Evolutionary conservation across 331 rosid species (phyloP).

Genomic region (Dryas integrifolia): DNA sequence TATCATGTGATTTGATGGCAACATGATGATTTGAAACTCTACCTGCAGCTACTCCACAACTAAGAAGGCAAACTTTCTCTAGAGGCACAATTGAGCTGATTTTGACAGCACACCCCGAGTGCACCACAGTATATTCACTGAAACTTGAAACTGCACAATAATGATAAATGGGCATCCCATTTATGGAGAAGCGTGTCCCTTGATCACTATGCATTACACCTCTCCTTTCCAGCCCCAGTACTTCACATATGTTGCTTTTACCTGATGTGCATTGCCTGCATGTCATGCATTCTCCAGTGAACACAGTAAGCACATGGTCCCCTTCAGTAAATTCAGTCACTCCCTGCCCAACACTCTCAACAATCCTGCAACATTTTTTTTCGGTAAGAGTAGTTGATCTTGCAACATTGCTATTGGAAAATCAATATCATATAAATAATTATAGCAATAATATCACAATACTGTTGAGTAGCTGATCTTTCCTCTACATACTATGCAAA

Average conservation of each 20-base stretch:
- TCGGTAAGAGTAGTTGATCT: not conserved
- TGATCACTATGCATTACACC: slow-evolving; percentile 96
- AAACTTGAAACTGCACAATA: slow-evolving; percentile 97
- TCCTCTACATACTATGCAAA: not conserved
- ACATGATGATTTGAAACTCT: slow-evolving; percentile 16
- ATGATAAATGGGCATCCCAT: slow-evolving; percentile 83
- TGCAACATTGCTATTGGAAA: not conserved
- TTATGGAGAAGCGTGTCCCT: slow-evolving; percentile 75
- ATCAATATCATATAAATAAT: not conserved
- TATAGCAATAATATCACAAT: not conserved
- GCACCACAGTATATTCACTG: slow-evolving; percentile 90
- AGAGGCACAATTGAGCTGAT: slow-evolving; percentile 63
- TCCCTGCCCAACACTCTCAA: slow-evolving; percentile 86
- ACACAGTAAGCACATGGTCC: slow-evolving; percentile 83
- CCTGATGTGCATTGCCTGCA: slow-evolving; percentile 77
- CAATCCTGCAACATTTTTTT: slow-evolving; percentile 59
- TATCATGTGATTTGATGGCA: slow-evolving; percentile 2
- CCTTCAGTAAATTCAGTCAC: slow-evolving; percentile 80
- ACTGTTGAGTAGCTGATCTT: not conserved
- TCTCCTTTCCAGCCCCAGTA: slow-evolving; percentile 77
- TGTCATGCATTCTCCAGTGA: slow-evolving; percentile 83
- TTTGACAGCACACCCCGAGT: slow-evolving; percentile 95
- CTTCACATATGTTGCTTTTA: slow-evolving; percentile 78
- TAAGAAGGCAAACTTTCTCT: slow-evolving; percentile 79
- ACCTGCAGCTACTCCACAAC: slow-evolving; percentile 98